Base-by-base conservation (phyloP, 2,329 filamentous ascomycete species). In the Curvularia sp. region DNA sequence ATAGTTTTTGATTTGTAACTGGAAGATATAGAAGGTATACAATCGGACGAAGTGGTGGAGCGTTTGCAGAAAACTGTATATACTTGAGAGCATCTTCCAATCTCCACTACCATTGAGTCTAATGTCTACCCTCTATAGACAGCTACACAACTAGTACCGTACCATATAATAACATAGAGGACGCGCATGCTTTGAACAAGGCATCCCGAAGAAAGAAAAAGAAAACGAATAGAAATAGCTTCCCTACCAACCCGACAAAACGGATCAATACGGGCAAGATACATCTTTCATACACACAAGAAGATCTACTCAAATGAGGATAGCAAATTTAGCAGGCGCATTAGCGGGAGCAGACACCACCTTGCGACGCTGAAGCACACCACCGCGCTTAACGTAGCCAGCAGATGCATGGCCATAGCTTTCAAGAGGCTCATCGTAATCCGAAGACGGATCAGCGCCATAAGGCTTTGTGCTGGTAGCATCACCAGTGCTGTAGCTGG, bases 321-420 rank as follows among this genome's bases (percentile, higher is more conserved):
- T 42, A 22, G 9, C 39, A 8, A 42, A 42, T 18, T 42, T 42
- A 24, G 39, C 39, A 24, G 18, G 39, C 9, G 39, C 39, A 9
- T 42, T 42, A 42, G 39, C 18, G 12, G 39, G 39, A 24, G 39
- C 39, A 22, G 39, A 24, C 2, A 22, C 39, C 20, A 30, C 22
- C 46, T 62, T 64, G 49, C 68, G 63, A 51, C 67, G 66, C 60
- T 66, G 55, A 24, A 68, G 58, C 49, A 71, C 57, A 51, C 64
- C 67, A 53, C 67, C 60, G 43, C 68, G 67, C 60, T 65, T 68
- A 26, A 61, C 53, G 42, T 65, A 70, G n/a, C 64, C 65, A 30
- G 46, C 31, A 22, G 39, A 41, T 41, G 53, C 31, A n/a, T 55
- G 49, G n/a, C 39, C 30, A 30, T 55, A 55, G 18, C 47, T 26